phyloP scores from a whole-genome alignment of 768 basidiomycete species.

The Steccherinum ochraceum region DNA sequence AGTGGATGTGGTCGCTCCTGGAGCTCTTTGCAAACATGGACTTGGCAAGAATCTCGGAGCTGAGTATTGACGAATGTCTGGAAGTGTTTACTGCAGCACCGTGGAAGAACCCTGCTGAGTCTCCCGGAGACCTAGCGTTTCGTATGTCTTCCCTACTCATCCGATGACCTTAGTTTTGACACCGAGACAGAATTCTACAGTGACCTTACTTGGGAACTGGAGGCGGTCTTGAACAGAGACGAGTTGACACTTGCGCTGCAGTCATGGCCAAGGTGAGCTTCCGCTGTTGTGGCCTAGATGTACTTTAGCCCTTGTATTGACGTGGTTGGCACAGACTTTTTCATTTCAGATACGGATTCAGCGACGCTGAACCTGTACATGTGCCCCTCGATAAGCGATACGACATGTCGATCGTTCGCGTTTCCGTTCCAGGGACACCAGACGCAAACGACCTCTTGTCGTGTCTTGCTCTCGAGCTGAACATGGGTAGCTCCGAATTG shows the following conservation, averaged over 20 bases:
- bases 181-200: slow-evolving; percentile 50
- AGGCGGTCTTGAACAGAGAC: slow-evolving; percentile 20
- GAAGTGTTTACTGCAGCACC: slow-evolving; percentile 38
- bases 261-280: slow-evolving; percentile 30
- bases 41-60: slow-evolving; percentile 49
- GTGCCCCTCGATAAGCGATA: slow-evolving; percentile 17
- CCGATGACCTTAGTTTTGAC: no score
- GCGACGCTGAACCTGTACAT: slow-evolving; percentile 29
- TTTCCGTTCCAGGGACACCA: slow-evolving; percentile 38
- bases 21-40: slow-evolving; percentile 71
- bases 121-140: slow-evolving; percentile 36
- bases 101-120: slow-evolving; percentile 28
- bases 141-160: slow-evolving; percentile 30
- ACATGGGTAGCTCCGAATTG: slow-evolving; percentile 16
- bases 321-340: slow-evolving; percentile 37
- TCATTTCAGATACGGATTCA: slow-evolving; percentile 49
- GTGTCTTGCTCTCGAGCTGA: slow-evolving; percentile 38
- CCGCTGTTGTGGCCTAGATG: slow-evolving; percentile 26
- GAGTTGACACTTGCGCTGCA: slow-evolving; percentile 25
- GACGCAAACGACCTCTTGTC: slow-evolving; percentile 53
- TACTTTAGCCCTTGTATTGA: slow-evolving; percentile 1
- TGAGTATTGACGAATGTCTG: slow-evolving; percentile 47
- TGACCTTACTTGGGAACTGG: slow-evolving; percentile 35
- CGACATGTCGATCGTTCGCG: slow-evolving; percentile 43
- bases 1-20: slow-evolving; percentile 48